Evolutionary conservation across 179 eudicot genomes (phyloP), one percentile per base, ranked within the genome.

Genomic region (Silene coronaria): DNA sequence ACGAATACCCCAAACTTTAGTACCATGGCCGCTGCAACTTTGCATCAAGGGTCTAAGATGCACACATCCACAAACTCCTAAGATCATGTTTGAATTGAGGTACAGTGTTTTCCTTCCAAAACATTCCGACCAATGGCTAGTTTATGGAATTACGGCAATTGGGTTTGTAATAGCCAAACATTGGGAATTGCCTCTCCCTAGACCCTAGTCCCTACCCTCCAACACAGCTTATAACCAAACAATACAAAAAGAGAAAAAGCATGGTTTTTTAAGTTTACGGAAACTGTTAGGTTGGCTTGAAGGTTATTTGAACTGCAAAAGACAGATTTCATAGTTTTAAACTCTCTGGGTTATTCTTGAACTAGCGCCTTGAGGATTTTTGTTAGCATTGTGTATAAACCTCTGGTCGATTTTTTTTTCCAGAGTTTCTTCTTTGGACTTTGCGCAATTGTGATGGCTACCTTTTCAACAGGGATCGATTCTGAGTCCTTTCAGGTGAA

Each of bases 401-500:
- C 21, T 57, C 22, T 12, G 30, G 10, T 23, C n/a, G 0, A 67
- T 48, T 61, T 75, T 48, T 61, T 75, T 69, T 48, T 78, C 55
- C 82, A 94, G 98, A 93, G 96, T 78, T 94, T 94, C 83, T 81
- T 94, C 68, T 86, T 94, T 80, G 97, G 89, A 34, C 82, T 94
- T 24, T 79, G 87, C 74, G 97, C 96, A 69, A 90, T 94, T 69
- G 97, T 88, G 58, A 89, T 90, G 85, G 98, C 97, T 74, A 94
- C 97, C n/a, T 94, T 94, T 74, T 94, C 98, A 19, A 94, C 97
- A 12, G 97, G 98, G 71, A 84, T 94, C 65, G 98, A 94, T 78
- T 92, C 98, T 10, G 90, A 94, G 79, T 84, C 96, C 70, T 92
- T 94, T 85, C 97, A 92, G 97, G 98, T 93, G 73, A 74, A 60